Conservation (phyloP, 177 flowering plant genomes). For the Vitis hybrid region DNA sequence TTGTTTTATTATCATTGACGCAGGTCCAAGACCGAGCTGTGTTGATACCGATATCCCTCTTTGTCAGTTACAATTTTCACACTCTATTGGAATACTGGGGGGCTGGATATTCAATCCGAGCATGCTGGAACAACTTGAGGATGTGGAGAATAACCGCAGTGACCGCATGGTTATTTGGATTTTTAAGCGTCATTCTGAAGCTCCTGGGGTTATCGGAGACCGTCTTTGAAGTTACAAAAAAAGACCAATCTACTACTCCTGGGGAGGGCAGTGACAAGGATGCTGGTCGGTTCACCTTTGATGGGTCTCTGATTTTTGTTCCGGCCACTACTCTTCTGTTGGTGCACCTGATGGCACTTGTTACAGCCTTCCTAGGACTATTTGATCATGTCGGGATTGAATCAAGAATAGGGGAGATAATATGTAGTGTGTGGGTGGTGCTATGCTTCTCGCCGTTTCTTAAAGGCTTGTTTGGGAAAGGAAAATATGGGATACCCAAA, state of each 20-base stretch:
- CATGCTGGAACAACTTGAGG: slow-evolving; percentile 55
- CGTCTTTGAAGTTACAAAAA: slow-evolving; percentile 53
- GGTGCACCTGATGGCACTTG: slow-evolving; percentile 37
- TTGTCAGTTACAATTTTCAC: slow-evolving; percentile 28
- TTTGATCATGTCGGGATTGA: slow-evolving; percentile 1
- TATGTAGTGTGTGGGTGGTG: slow-evolving; percentile 40
- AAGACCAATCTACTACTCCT: slow-evolving; percentile 21
- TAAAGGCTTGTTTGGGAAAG: slow-evolving; percentile 48
- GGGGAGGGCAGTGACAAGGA: background rate
- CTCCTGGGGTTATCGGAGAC: slow-evolving; percentile 51
- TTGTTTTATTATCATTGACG: background rate
- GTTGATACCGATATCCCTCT: slow-evolving; percentile 25
- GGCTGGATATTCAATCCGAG: slow-evolving; percentile 20
- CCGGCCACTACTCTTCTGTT: slow-evolving; percentile 43
- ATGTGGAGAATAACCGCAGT: slow-evolving; percentile 32
- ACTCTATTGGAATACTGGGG: slow-evolving; percentile 29
- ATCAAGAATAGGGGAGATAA: slow-evolving; percentile 39
- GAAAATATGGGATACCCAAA: slow-evolving; percentile 55
- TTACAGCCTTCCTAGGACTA: slow-evolving; percentile 7
- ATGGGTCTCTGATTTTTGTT: slow-evolving; percentile 44
- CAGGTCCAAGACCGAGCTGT: slow-evolving; percentile 44
- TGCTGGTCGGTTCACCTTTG: slow-evolving; percentile 42
- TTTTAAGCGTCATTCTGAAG: slow-evolving; percentile 29
- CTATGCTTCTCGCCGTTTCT: slow-evolving; percentile 44
- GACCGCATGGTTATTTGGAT: slow-evolving; percentile 40